phyloP scores from a whole-genome alignment of 495 filamentous ascomycete species.

The Stereocaulon alpinum region DNA sequence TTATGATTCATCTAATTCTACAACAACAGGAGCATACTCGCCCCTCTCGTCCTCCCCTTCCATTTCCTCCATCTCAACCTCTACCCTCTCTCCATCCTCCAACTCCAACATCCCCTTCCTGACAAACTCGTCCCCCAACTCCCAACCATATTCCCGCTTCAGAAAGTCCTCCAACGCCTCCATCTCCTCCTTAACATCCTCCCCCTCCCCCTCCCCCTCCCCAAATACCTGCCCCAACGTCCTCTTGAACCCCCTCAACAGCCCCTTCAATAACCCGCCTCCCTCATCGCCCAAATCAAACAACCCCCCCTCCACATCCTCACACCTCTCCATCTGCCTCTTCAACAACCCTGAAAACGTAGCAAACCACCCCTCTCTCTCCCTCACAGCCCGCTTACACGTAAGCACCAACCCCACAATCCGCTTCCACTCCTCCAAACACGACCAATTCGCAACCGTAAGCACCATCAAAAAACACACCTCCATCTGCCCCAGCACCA shows the following conservation, averaged over 20 bases:
- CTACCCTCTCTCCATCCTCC: conserved; percentile 69
- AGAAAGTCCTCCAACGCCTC: conserved; percentile 47
- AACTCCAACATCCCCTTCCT: conserved; percentile 56
- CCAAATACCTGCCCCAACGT: conserved; percentile 34
- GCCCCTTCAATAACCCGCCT: conserved; percentile 42
- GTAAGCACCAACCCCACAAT: conserved; percentile 62
- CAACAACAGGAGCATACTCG: conserved; percentile 76
- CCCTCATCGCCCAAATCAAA: conserved; percentile 47
- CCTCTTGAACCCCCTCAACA: conserved; percentile 44
- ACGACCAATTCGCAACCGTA: conserved; percentile 74
- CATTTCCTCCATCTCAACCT: conserved; percentile 62
- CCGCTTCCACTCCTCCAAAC: conserved; percentile 81
- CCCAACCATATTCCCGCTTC: conserved; percentile 52
- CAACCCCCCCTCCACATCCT: conserved; percentile 53
- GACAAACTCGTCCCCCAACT: conserved; percentile 46
- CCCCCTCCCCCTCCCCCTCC: conserved; percentile 26
- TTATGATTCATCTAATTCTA: conserved; percentile 42
- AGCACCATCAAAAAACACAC: conserved; percentile 73
- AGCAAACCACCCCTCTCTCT: conserved; percentile 47
- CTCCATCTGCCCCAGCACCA: conserved; percentile 79
- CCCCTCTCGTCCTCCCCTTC: conserved; percentile 78
- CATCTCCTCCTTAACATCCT: conserved; percentile 40
- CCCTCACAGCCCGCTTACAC: conserved; percentile 47
- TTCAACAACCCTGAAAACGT: conserved; percentile 52
- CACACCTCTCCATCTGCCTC: conserved; percentile 60